Conservation (phyloP, 768 basidiomycete species). For the Fistulinella prunicolor region DNA sequence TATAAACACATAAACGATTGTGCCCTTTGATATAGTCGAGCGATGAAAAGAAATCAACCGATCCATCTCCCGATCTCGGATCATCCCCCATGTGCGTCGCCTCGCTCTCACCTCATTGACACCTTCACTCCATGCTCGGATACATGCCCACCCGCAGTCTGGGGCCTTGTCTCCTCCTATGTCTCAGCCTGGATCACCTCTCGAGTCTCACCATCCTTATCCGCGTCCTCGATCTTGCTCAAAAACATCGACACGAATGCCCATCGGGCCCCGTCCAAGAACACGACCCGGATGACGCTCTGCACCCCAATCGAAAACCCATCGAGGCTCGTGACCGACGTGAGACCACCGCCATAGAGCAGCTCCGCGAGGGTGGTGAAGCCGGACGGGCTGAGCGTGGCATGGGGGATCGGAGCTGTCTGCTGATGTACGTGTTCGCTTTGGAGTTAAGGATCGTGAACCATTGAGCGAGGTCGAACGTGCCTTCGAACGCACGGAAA, state of each 20-base stretch:
- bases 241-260: slow-evolving; percentile 42
- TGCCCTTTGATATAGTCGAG: too few relatives aligned
- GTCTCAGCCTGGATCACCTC: not conserved
- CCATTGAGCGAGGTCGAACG: slow-evolving; percentile 52
- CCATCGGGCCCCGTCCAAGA: slow-evolving; percentile 40
- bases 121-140: too few relatives aligned
- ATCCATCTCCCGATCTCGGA: too few relatives aligned
- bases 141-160: too few relatives aligned
- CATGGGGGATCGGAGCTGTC: slow-evolving; percentile 22
- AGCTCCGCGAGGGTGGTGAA: slow-evolving; percentile 23
- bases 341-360: slow-evolving; percentile 25
- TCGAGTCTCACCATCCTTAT: not conserved
- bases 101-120: too few relatives aligned
- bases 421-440: slow-evolving; percentile 35
- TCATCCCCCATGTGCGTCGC: too few relatives aligned
- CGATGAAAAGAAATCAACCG: too few relatives aligned
- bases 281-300: slow-evolving; percentile 38
- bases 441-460: slow-evolving; percentile 45
- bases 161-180: too few relatives aligned
- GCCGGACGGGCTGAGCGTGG: slow-evolving; percentile 30
- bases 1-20: too few relatives aligned
- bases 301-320: slow-evolving; percentile 37
- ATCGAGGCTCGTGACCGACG: slow-evolving; percentile 36
- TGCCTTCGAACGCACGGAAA: slow-evolving; percentile 50
- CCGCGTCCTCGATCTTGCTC: slow-evolving; percentile 33